Evolutionary conservation across 2,329 filamentous ascomycete genomes (phyloP).

Genomic region (Cordyceps farinosa): DNA sequence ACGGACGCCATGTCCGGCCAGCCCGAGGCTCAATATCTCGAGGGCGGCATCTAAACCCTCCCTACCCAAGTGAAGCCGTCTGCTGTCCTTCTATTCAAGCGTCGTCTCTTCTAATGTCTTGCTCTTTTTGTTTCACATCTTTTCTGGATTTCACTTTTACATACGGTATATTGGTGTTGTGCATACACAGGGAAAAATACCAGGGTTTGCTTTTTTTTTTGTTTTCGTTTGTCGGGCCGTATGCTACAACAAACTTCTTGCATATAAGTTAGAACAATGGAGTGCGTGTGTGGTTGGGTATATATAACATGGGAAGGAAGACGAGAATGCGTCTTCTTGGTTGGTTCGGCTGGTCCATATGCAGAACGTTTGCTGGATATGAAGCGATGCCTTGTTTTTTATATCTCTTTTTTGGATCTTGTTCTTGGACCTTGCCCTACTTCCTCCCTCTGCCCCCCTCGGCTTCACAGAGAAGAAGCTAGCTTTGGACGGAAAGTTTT

Average conservation of each 20-base stretch:
- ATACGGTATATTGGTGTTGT: constrained; percentile 12
- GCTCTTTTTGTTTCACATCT: neutral
- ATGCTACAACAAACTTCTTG: neutral
- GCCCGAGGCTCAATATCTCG: constrained; percentile 30
- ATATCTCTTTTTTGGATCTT: constrained; percentile 5
- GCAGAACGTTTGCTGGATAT: constrained; percentile 10
- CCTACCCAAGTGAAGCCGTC: constrained; percentile 21
- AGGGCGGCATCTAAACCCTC: constrained; percentile 29
- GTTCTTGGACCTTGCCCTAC: neutral
- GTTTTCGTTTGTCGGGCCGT: neutral
- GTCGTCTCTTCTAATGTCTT: constrained; percentile 19
- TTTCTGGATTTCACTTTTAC: neutral
- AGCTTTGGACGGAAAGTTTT: constrained; percentile 7
- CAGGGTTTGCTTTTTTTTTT: neutral
- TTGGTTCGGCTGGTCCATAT: neutral
- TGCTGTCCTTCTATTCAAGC: constrained; percentile 15
- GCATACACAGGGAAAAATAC: neutral
- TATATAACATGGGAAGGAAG: neutral
- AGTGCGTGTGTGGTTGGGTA: neutral
- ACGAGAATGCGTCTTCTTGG: neutral
- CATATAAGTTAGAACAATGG: neutral
- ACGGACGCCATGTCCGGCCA: constrained; percentile 31
- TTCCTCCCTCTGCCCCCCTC: neutral
- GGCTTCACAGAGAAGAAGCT: neutral
- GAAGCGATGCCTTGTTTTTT: constrained; percentile 12